These are phyloP conservation scores for Penicillium tannophilum DNA, from an alignment of 495 filamentous ascomycete genomes.

Conservation along the genomic window DNA sequence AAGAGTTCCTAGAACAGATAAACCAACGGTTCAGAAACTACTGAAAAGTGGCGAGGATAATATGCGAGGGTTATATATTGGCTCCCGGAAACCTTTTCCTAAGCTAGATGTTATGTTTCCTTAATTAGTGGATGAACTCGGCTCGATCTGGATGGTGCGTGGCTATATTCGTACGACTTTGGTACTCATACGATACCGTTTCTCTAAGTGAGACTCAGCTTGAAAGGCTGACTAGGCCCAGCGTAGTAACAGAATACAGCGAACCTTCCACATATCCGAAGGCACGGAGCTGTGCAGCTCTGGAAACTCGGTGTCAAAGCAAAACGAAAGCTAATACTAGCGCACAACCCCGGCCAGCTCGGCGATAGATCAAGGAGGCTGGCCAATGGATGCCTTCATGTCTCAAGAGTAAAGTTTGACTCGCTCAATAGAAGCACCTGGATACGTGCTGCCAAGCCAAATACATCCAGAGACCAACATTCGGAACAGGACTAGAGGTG, in stretches of 20 bases:
- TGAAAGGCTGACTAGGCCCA: slow-evolving; percentile 17
- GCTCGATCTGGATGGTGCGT: slow-evolving; percentile 13
- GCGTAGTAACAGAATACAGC: slow-evolving; percentile 6
- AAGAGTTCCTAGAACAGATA: slow-evolving; percentile 27
- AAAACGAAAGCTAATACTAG: slow-evolving; percentile 19
- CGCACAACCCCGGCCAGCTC: slow-evolving; percentile 21
- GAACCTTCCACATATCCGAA: slow-evolving; percentile 9
- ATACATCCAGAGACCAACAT: slow-evolving; percentile 13
- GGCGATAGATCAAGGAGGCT: slow-evolving; percentile 16
- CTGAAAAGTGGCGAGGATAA: slow-evolving; percentile 1
- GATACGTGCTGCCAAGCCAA: slow-evolving; percentile 14
- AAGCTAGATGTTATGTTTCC: slow-evolving; percentile 1
- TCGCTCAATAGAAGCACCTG: slow-evolving; percentile 10
- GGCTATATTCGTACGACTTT: slow-evolving; percentile 14
- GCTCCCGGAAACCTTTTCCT: background rate
- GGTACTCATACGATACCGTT: slow-evolving; percentile 12
- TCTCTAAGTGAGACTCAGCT: slow-evolving; percentile 14
- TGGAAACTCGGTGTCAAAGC: slow-evolving; percentile 13
- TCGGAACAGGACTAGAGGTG: slow-evolving; percentile 15
- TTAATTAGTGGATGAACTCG: background rate
- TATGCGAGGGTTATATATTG: slow-evolving; percentile 17
- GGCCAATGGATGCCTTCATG: slow-evolving; percentile 16
- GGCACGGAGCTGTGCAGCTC: slow-evolving; percentile 13
- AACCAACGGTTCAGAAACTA: slow-evolving; percentile 8
- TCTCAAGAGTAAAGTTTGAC: slow-evolving; percentile 12